Conservation (phyloP, 768 basidiomycete species). For the Tulasnella sp. region DNA sequence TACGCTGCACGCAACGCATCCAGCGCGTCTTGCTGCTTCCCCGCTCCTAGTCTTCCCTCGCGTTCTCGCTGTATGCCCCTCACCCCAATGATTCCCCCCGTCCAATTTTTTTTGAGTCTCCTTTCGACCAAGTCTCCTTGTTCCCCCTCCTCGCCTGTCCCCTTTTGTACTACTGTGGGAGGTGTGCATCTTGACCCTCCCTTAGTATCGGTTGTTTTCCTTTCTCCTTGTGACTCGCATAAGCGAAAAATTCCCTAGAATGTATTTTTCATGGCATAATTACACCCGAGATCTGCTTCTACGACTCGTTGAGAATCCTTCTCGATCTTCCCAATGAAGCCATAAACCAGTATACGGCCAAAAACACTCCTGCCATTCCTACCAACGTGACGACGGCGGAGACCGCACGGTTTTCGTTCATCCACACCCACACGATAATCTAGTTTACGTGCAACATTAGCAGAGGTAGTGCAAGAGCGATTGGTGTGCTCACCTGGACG, state of each 20-base stretch:
- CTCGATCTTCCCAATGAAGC: background rate
- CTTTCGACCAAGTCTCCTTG: background rate
- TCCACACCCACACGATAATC: background rate
- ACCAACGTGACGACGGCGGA: background rate
- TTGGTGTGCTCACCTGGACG: background rate
- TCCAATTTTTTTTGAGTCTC: background rate
- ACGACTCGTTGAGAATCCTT: background rate
- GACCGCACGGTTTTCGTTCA: background rate
- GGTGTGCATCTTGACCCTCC: background rate
- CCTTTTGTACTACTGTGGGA: background rate
- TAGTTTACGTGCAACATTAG: background rate
- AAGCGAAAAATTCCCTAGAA: constrained; percentile 11
- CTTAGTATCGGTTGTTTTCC: background rate
- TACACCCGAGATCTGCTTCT: background rate
- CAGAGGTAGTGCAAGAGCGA: background rate
- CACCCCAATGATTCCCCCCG: background rate
- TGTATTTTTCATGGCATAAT: background rate
- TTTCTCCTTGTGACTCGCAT: background rate
- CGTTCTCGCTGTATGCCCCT: background rate
- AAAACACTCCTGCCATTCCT: background rate
- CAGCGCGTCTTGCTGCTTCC: background rate
- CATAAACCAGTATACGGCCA: background rate
- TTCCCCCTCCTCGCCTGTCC: background rate
- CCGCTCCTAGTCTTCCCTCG: background rate
- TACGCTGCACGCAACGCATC: background rate